Evolutionary conservation across 73 alveolate genomes (phyloP).

Genomic region (Paramecium bursaria): DNA sequence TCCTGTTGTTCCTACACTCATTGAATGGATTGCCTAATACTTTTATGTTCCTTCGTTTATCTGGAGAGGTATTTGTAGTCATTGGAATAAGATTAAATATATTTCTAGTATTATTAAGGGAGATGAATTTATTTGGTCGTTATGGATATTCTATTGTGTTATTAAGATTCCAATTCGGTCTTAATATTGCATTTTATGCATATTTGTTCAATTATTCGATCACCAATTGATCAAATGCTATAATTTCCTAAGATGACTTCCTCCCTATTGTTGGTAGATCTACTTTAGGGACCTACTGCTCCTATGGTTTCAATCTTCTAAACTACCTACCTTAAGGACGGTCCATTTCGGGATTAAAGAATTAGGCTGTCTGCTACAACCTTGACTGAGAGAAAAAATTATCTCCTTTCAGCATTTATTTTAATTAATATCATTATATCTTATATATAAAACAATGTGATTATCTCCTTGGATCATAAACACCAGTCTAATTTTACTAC

Average conservation of each 20-base stretch:
- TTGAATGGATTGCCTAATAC: not conserved
- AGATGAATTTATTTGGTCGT: too few species aligned
- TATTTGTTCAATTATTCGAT: too few species aligned
- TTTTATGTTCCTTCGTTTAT: constrained; percentile 5
- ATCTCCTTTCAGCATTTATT: not conserved
- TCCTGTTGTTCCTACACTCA: not conserved
- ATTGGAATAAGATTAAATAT: not conserved
- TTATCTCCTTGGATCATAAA: constrained; percentile 45
- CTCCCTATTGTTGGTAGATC: constrained; percentile 52
- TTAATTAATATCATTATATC: not conserved
- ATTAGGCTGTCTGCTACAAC: constrained; percentile 1
- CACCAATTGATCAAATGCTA: too few species aligned
- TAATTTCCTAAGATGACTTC: not conserved
- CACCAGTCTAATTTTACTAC: not conserved
- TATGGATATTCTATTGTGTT: too few species aligned
- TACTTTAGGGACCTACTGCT: not conserved
- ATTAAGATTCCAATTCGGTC: too few species aligned
- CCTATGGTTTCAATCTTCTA: not conserved
- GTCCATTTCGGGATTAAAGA: not conserved
- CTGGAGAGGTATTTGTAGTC: not conserved
- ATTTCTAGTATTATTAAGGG: not conserved
- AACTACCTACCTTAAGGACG: not conserved
- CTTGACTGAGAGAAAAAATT: not conserved
- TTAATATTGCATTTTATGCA: too few species aligned
- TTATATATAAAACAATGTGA: constrained; percentile 49